A percentile compares a stretch with the other conserved stretches of the same genome.
Evolutionary conservation across 2,329 filamentous ascomycete species (phyloP).

Genomic region (Didymella glomerata): DNA sequence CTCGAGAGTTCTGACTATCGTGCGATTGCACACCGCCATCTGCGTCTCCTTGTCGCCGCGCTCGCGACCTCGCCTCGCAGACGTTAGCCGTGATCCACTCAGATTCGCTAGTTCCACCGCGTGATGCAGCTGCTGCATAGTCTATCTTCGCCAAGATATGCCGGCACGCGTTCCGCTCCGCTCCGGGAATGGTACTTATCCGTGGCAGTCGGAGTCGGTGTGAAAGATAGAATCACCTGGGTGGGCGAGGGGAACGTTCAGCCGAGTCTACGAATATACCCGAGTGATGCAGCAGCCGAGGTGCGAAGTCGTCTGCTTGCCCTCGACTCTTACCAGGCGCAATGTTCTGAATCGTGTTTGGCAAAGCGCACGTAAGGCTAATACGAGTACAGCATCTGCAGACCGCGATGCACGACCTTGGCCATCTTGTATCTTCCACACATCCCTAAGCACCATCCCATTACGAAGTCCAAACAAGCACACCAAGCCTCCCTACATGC

Average conservation of each 20-base stretch:
- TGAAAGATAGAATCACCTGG: constrained; percentile 13
- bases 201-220: constrained; percentile 9
- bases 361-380: not conserved
- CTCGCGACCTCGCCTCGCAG: constrained; percentile 2
- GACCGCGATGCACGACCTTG: not conserved
- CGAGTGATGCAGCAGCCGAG: not conserved
- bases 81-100: constrained; percentile 18
- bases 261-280: not conserved
- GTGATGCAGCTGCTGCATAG: constrained; percentile 15
- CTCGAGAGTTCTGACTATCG: not conserved
- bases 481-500: constrained; percentile 14
- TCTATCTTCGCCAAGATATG: constrained; percentile 23
- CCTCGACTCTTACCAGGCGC: not conserved
- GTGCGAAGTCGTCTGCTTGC: not conserved
- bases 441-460: not conserved
- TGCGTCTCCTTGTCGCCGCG: constrained; percentile 13
- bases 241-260: not conserved
- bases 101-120: constrained; percentile 6
- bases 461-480: constrained; percentile 22
- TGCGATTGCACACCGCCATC: constrained; percentile 15
- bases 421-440: not conserved
- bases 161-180: constrained; percentile 26
- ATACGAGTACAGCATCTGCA: not conserved
- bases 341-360: not conserved
- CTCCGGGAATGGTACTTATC: constrained; percentile 3